Evolutionary conservation across 2,329 filamentous ascomycete species (phyloP), one percentile per base, ranked within the genome.

Genomic region (Orbilia quercus): DNA sequence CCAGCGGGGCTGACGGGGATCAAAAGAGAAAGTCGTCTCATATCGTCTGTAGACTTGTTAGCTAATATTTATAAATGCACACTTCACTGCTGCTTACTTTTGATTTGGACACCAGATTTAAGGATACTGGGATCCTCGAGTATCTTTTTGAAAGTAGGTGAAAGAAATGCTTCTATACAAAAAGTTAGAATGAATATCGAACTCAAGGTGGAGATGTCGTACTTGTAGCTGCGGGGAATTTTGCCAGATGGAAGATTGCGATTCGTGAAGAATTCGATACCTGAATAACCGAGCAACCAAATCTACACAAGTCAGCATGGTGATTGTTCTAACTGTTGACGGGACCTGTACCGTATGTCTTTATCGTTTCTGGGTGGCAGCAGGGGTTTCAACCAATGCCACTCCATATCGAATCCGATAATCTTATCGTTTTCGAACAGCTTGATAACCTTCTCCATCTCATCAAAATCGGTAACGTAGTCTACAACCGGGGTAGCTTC

Each of bases 371-470:
- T 67, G 31, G 72, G 62, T 45, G 72, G 76, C 20, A 64, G 47
- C 22, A 57, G 51, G 23, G 22, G 12, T 45, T 47, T 57, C 47
- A 14, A 82, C 0, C 83, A 75, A 58, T 87, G 84, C 93, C 94
- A 97, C 82, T 97, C 94, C 74, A 97, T 84, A 78, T 97, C 93
- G 74, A 97, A 92, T 0, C 93, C 93, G n/a, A 97, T 79, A 1
- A 96, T 81, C 40, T 86, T 83, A 77, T 95, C 87, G 23, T 85
- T 76, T 40, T 88, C 78, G 76, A 97, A 96, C 66, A 89, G 84
- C 66, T 85, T 80, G 16, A 86, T 82, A 6, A 90, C 85, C 4
- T 82, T 81, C 79, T 97, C 91, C 16, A 90, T 89, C 1, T 86
- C 86, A 36, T 87, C 82, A 47, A 84, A 85, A 65, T 83, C 89